Conservation (phyloP, 306 rosid genomes). For the Gastrolobium villosum region DNA sequence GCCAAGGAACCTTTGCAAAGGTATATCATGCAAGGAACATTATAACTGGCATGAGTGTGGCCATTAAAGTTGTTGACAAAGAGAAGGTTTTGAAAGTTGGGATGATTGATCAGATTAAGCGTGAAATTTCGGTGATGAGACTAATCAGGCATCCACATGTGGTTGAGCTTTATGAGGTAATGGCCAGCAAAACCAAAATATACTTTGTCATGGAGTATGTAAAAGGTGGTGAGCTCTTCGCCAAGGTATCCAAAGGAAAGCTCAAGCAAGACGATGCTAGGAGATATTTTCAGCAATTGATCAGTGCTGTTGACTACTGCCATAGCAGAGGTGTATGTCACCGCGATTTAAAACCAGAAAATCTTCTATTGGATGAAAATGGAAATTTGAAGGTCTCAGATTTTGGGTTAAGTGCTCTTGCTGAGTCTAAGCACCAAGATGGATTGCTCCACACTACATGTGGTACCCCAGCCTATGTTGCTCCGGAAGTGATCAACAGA, state of each 20-base stretch:
- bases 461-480: conserved; percentile 96
- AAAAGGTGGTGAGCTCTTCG: conserved; percentile 90
- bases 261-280: conserved; percentile 80
- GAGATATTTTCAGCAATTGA: conserved; percentile 83
- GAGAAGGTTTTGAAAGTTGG: conserved; percentile 81
- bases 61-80: conserved; percentile 80
- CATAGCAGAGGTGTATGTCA: conserved; percentile 92
- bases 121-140: conserved; percentile 92
- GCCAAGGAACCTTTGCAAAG: conserved; percentile 98
- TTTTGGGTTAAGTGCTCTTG: conserved; percentile 87
- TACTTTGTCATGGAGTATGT: conserved; percentile 91
- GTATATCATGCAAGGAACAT: conserved; percentile 80
- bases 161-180: conserved; percentile 93
- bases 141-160: conserved; percentile 85
- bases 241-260: conserved; percentile 84
- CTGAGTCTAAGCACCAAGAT: conserved; percentile 77
- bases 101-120: conserved; percentile 88
- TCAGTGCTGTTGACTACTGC: conserved; percentile 92
- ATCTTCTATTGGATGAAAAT: conserved; percentile 84
- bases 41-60: conserved; percentile 69
- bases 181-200: conserved; percentile 93
- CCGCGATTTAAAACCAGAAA: conserved; percentile 93
- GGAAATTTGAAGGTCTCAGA: conserved; percentile 88
- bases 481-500: conserved; percentile 86
- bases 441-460: conserved; percentile 92